Conservation (phyloP, 257 asterid genomes). For the Agastache rugosa region DNA sequence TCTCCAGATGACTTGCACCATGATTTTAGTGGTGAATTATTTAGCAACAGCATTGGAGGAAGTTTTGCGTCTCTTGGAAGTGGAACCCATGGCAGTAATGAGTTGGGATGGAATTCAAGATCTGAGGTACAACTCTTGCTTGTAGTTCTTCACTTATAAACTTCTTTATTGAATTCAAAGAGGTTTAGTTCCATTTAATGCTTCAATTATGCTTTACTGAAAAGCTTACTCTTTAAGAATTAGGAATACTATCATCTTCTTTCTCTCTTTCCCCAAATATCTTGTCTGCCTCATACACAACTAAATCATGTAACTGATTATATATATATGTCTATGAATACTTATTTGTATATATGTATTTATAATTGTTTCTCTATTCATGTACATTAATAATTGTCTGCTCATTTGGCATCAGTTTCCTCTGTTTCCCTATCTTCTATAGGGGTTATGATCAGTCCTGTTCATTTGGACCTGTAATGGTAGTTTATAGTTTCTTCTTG, state of each 20-base stretch:
- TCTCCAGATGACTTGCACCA: slow-evolving; percentile 58
- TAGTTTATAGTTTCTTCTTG: slow-evolving; percentile 8
- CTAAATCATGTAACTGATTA: slow-evolving; percentile 4
- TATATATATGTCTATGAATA: not conserved
- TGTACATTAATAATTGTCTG: not conserved
- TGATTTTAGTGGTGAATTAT: slow-evolving; percentile 55
- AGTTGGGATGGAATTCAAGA: slow-evolving; percentile 60
- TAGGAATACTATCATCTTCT: not conserved
- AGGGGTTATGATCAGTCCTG: slow-evolving; percentile 33
- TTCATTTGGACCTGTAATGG: not conserved
- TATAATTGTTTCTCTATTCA: not conserved
- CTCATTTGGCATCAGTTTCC: not conserved
- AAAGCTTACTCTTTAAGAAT: not conserved
- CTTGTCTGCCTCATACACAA: not conserved
- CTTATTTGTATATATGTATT: not conserved
- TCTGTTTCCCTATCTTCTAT: not conserved
- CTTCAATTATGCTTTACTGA: slow-evolving; percentile 8
- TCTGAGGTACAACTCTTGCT: slow-evolving; percentile 60
- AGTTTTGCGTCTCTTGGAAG: slow-evolving; percentile 47
- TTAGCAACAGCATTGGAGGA: slow-evolving; percentile 51
- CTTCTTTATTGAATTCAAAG: slow-evolving; percentile 1
- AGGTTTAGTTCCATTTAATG: slow-evolving; percentile 5
- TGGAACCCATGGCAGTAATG: slow-evolving; percentile 44
- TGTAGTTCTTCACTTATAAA: no score
- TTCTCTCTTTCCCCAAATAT: not conserved